Evolutionary conservation across 495 filamentous ascomycete species (phyloP).

Genomic region (Xylaria venustula): DNA sequence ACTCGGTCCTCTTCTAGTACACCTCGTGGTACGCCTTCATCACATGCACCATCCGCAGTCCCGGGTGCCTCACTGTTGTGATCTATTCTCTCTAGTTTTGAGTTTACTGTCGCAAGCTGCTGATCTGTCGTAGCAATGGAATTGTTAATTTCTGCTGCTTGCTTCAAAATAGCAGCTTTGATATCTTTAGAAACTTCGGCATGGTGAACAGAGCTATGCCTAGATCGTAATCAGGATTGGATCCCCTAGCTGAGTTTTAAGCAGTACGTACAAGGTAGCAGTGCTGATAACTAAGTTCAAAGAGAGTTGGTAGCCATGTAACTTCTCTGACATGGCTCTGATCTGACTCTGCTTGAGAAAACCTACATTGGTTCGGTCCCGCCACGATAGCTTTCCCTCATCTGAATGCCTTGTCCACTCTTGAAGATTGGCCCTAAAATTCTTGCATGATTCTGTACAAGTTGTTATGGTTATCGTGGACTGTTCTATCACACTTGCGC

Average conservation of each 20-base stretch:
- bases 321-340: conserved; percentile 37
- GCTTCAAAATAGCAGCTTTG: not conserved
- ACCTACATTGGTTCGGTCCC: conserved; percentile 35
- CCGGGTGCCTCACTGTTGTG: not conserved
- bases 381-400: conserved; percentile 34
- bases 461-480: conserved; percentile 29
- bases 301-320: conserved; percentile 32
- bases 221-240: not conserved
- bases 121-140: not conserved
- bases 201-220: not conserved
- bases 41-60: not conserved
- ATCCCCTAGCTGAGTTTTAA: not conserved
- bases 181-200: not conserved
- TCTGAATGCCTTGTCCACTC: conserved; percentile 38
- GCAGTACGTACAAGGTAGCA: conserved; percentile 31
- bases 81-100: not conserved
- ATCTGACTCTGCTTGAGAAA: conserved; percentile 35
- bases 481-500: conserved; percentile 28
- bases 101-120: not conserved
- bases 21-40: not conserved
- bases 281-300: conserved; percentile 32
- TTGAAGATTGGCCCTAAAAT: conserved; percentile 34
- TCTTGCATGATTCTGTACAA: conserved; percentile 32
- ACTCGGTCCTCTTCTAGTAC: not conserved
- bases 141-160: not conserved